Conservation (phyloP, 2,329 filamentous ascomycete genomes). For the Dactylonectria macrodidyma region DNA sequence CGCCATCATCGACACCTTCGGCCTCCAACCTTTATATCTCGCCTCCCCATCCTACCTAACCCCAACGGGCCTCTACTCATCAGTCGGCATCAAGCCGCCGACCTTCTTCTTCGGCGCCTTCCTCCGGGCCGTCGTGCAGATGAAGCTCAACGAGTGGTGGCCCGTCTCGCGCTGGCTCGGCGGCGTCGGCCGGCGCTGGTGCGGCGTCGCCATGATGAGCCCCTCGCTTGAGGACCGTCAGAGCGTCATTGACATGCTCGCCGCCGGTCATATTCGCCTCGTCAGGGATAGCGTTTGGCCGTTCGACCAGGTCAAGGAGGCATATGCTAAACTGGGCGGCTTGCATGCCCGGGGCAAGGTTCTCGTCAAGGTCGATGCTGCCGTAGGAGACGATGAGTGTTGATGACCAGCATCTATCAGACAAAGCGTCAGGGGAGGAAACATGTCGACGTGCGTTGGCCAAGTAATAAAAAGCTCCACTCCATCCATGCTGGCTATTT, state of each 20-base stretch:
- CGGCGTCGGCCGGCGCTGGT: constrained; percentile 55
- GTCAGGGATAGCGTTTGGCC: constrained; percentile 56
- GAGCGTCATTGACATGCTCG: constrained; percentile 52
- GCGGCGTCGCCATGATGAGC: constrained; percentile 53
- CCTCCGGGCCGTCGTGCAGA: constrained; percentile 49
- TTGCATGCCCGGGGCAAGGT: constrained; percentile 57
- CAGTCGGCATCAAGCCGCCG: constrained; percentile 58
- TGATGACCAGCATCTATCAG: neutral
- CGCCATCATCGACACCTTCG: constrained; percentile 65
- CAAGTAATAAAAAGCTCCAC: neutral
- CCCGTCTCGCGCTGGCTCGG: constrained; percentile 54
- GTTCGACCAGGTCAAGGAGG: constrained; percentile 55
- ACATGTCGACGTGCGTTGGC: neutral
- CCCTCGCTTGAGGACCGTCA: constrained; percentile 52
- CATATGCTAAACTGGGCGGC: constrained; percentile 53
- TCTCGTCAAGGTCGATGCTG: constrained; percentile 51
- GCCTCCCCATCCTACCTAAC: constrained; percentile 58
- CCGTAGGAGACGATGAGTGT: constrained; percentile 45
- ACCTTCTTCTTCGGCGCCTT: constrained; percentile 50
- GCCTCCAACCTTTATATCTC: constrained; percentile 62
- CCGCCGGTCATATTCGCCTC: constrained; percentile 52
- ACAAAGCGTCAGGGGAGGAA: neutral
- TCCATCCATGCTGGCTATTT: neutral
- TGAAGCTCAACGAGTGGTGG: constrained; percentile 58
- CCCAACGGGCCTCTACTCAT: constrained; percentile 55